phyloP scores from a whole-genome alignment of 2,329 filamentous ascomycete genomes.

The Paramyrothecium roridum region DNA sequence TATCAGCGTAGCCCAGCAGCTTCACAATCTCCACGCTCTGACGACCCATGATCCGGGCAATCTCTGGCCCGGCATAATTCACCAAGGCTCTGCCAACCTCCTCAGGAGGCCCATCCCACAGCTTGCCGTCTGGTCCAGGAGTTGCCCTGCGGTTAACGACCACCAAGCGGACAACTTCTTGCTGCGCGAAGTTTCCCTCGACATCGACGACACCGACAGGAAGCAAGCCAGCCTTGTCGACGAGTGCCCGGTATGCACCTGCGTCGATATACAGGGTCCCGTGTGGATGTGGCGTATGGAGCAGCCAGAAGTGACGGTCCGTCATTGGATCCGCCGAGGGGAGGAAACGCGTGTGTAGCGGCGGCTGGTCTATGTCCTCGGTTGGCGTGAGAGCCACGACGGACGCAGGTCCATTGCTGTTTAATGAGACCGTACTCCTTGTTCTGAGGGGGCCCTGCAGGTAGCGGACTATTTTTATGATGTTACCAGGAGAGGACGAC shows the following conservation, averaged over 20 bases:
- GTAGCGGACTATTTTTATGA: conserved; percentile 80
- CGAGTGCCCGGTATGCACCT: conserved; percentile 79
- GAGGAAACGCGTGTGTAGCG: conserved; percentile 89
- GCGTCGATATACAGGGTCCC: conserved; percentile 90
- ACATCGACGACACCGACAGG: conserved; percentile 90
- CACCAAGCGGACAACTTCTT: conserved; percentile 85
- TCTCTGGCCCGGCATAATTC: conserved; percentile 87
- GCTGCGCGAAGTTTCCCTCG: conserved; percentile 83
- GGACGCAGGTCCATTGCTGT: conserved; percentile 19
- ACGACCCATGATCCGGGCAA: conserved; percentile 77
- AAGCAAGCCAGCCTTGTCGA: conserved; percentile 80
- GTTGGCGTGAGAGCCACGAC: neutral
- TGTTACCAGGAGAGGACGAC: conserved; percentile 90
- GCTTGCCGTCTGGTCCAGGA: conserved; percentile 37
- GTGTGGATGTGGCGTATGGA: conserved; percentile 86
- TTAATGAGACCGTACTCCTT: conserved; percentile 4
- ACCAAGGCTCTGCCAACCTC: conserved; percentile 89
- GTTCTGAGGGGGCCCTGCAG: conserved; percentile 49
- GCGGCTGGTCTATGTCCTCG: conserved; percentile 39
- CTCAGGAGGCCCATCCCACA: conserved; percentile 48
- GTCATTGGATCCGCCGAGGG: conserved; percentile 81
- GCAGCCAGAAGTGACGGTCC: conserved; percentile 94
- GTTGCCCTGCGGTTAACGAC: conserved; percentile 63
- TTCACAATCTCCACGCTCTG: conserved; percentile 78
- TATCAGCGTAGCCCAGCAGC: conserved; percentile 86